Evolutionary conservation across 2,329 filamentous ascomycete species (phyloP).

Genomic region (Salinomyces thailandicus): DNA sequence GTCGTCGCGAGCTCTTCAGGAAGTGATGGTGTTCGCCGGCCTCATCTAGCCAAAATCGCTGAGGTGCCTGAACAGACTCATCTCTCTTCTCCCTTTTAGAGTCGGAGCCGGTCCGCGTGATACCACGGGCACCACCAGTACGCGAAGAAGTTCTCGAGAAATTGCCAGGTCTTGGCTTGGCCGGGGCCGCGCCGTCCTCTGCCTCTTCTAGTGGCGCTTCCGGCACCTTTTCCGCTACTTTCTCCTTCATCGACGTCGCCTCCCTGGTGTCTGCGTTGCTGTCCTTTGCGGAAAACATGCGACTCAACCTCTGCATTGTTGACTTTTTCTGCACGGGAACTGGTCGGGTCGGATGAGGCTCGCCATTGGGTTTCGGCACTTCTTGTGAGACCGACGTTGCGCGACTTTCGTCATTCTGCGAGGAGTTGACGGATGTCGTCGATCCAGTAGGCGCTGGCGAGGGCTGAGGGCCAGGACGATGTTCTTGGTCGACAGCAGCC

Average conservation of each 20-base stretch:
- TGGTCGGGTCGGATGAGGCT: slow-evolving; percentile 14
- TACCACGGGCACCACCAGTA: slow-evolving; percentile 9
- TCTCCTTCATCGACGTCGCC: slow-evolving; percentile 7
- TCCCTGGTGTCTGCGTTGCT: slow-evolving; percentile 15
- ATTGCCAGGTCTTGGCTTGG: slow-evolving; percentile 14
- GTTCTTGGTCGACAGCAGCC: neutral
- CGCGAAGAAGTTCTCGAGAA: slow-evolving; percentile 23
- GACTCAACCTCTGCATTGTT: slow-evolving; percentile 29
- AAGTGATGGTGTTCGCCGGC: slow-evolving; percentile 75
- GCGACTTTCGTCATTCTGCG: slow-evolving; percentile 8
- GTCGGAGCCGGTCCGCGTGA: slow-evolving; percentile 20
- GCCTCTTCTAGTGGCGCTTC: slow-evolving; percentile 19
- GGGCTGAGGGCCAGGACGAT: neutral
- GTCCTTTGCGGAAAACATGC: slow-evolving; percentile 33
- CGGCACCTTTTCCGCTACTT: slow-evolving; percentile 18
- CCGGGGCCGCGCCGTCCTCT: slow-evolving; percentile 7
- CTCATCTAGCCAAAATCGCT: slow-evolving; percentile 47
- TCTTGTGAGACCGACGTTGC: neutral
- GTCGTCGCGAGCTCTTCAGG: slow-evolving; percentile 77
- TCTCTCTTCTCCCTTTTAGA: slow-evolving; percentile 24
- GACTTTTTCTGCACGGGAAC: slow-evolving; percentile 26
- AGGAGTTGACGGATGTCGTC: slow-evolving; percentile 31
- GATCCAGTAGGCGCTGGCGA: slow-evolving; percentile 33
- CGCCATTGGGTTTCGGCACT: slow-evolving; percentile 10
- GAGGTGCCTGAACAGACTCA: slow-evolving; percentile 15